Evolutionary conservation across 2,329 filamentous ascomycete species (phyloP).

Genomic region (Coniochaeta hoffmannii): DNA sequence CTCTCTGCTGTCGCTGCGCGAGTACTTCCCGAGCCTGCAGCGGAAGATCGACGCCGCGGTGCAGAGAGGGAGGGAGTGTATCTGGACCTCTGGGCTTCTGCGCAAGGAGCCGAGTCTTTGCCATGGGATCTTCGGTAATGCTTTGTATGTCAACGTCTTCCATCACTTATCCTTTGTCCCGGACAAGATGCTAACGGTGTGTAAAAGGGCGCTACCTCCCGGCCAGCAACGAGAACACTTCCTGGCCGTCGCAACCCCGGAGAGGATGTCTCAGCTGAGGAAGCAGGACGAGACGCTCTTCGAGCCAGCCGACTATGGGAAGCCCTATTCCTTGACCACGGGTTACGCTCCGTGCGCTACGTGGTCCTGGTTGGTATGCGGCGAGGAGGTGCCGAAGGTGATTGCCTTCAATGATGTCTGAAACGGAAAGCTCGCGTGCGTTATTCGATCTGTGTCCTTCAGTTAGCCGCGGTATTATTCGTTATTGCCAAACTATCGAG

Average conservation of each 20-base stretch:
- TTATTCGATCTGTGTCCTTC: no score
- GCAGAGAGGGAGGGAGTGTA: slow-evolving; percentile 36
- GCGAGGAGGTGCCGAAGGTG: slow-evolving; percentile 11
- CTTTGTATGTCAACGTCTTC: slow-evolving; percentile 28
- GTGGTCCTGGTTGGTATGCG: slow-evolving; percentile 18
- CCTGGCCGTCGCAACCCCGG: slow-evolving; percentile 45
- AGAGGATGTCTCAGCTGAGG: slow-evolving; percentile 37
- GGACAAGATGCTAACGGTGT: not conserved
- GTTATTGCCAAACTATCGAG: no score
- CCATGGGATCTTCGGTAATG: slow-evolving; percentile 53
- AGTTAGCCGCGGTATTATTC: no score
- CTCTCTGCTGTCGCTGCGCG: slow-evolving; percentile 41
- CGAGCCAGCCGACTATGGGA: slow-evolving; percentile 19
- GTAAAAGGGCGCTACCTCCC: slow-evolving; percentile 10
- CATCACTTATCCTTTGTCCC: not conserved
- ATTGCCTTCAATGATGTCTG: slow-evolving; percentile 19
- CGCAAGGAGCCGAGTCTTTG: slow-evolving; percentile 55
- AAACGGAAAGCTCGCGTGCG: no score
- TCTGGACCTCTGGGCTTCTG: slow-evolving; percentile 45
- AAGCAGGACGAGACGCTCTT: slow-evolving; percentile 14
- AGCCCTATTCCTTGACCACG: slow-evolving; percentile 15
- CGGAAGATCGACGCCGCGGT: slow-evolving; percentile 42
- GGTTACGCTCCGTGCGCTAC: slow-evolving; percentile 18
- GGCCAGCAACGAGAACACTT: slow-evolving; percentile 37
- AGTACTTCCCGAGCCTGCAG: slow-evolving; percentile 41